Base-by-base conservation (phyloP, 371 early-diverging fungal genomes). In the Basidiobolus meristosporus region DNA sequence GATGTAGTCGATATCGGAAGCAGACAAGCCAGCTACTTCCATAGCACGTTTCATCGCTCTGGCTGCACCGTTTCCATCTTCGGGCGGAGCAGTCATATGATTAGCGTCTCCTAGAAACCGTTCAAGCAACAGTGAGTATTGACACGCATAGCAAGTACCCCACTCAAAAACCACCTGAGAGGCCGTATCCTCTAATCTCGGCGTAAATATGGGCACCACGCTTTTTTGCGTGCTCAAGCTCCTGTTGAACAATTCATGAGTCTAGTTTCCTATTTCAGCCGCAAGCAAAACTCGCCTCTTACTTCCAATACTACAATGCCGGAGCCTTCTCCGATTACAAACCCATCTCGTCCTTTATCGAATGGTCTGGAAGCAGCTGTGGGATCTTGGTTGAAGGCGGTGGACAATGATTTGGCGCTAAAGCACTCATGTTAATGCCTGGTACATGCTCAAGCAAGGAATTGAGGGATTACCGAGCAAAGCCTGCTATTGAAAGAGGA, bases 321-420 rank as follows among this genome's bases (percentile, higher is more conserved):
- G 1, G 91, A 70, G 7, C 96, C 96, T 48, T 95, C 96, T 4
- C 90, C 89, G 44, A 95, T 86, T 1, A 93, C 96, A 53, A 93
- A 95, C 9, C 96, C 96, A 44, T 73, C 70, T 1, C 96, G 67
- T 36, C 73, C 70, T 7, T 39, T 47, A 54, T 93, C 92, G 58
- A 93, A 95, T 0, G 96, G 96, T 16, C 93, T 65, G 11, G 90
- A 90, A 0, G 90, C 70, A 22, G 64, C 57, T 10, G 59, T 44
- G 0, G 93, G 96, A 1, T 42, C 40, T 31, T 83, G 77, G 50
- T 91, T 89, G 51, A 57, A 86, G 0, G 54, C 55, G 1, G 85
- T 68, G 1, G 79, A 77, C 26, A 95, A 61, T 5, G 90, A 82
- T 47, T 84, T 82, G 10, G 89, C 82, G 39, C 82, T 76, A 46